Conservation (phyloP, 1,284 basidiomycete species). For the Pyrrhoderma lamaoense region DNA sequence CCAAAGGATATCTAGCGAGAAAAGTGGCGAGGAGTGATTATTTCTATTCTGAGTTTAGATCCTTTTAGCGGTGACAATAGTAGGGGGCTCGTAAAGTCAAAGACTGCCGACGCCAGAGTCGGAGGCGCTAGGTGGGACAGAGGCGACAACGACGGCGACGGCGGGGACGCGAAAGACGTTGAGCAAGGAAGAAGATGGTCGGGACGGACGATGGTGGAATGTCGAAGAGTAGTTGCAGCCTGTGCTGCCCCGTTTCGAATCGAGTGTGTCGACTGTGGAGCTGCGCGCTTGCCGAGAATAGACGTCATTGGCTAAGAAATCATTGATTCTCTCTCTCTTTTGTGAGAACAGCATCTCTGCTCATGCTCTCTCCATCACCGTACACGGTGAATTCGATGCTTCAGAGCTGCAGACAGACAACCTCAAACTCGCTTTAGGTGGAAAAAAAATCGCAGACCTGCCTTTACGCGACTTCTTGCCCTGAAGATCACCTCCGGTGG, state of each 20-base stretch:
- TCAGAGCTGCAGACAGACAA: neutral
- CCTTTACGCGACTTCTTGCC: slow-evolving; percentile 1
- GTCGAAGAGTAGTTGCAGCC: slow-evolving; percentile 6
- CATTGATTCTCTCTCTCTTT: neutral
- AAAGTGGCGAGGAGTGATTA: slow-evolving; percentile 3
- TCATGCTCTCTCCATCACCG: neutral
- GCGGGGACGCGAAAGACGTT: neutral
- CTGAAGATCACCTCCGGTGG: slow-evolving; percentile 8
- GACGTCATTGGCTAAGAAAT: slow-evolving; percentile 8
- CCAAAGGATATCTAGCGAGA: slow-evolving; percentile 1
- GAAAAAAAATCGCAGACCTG: neutral
- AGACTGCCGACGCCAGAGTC: neutral
- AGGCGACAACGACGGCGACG: neutral
- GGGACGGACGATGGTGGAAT: slow-evolving; percentile 3
- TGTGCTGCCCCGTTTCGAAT: neutral
- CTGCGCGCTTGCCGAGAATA: neutral
- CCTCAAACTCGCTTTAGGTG: neutral
- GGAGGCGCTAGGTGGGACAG: neutral
- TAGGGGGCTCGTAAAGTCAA: too few species aligned
- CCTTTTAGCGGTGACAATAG: neutral
- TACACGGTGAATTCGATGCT: neutral
- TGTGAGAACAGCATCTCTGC: neutral
- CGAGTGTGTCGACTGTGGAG: slow-evolving; percentile 3
- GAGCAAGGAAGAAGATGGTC: neutral
- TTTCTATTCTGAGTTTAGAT: slow-evolving; percentile 8